Evolutionary conservation across 495 filamentous ascomycete genomes (phyloP), one percentile per base, ranked within the genome.

Genomic region (Trichoderma virens): DNA sequence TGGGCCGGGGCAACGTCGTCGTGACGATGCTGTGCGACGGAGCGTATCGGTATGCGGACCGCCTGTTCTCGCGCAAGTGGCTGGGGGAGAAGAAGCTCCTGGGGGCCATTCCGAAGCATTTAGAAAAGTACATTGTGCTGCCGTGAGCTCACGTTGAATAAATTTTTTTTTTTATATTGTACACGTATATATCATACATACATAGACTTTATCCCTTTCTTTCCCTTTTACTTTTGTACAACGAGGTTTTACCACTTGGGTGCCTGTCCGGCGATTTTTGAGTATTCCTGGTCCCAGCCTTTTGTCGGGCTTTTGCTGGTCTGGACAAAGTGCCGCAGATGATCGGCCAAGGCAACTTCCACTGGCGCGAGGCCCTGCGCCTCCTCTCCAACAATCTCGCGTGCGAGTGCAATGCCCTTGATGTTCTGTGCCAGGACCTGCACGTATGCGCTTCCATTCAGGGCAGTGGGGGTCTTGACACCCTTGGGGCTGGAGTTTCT

Each of bases 21-120:
- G 94, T 97, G 61, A 98, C 94, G 7, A 82, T 98, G 59, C 80
- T 98, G 39, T 96, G 91, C 71, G 94, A 98, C 70, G 95, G 94
- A 31, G 94, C 94, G 5, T 98, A 98, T 70, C 82, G 95, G 62
- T 98, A 98, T 76, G 94, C 94, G 7, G 94, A 98, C 65, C 80
- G 94, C 30, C 75, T 98, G 63, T 98, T 98, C 79, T 93, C 89
- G 13, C 83, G 81, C 69, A 90, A 87, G 69, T 98, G 94, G 94
- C 79, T 98, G 59, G 79, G 87, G 76, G 83, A 83, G 70, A 98
- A 97, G 86, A 88, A 87, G 23, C 78, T 98, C 69, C 73, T 94
- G 35, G 81, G 74, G 34, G 88, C 90, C n/a, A 88, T 98, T 70
- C 94, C 95, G 11, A 82, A 89, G 77, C 86, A 89, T 72, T 73